These are phyloP conservation scores for Suhomyces xylopsoci DNA, from an alignment of 805 yeast species.

Conservation along the genomic window DNA sequence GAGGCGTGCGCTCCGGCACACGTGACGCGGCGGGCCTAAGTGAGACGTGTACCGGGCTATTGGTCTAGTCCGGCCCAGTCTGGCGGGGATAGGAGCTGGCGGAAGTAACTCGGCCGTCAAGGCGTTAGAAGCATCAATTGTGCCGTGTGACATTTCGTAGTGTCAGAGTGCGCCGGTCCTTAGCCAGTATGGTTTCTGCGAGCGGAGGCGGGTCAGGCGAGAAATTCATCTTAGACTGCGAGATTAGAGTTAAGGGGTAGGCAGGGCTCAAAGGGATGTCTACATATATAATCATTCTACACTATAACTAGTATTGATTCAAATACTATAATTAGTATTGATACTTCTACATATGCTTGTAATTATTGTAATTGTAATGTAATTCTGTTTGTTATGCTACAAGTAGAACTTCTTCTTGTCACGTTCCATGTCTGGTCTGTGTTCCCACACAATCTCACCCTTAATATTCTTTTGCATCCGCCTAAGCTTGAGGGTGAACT, in stretches of 20 bases:
- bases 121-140: no score
- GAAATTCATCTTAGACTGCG: background rate
- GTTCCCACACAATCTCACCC: slow-evolving; percentile 96
- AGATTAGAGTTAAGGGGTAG: background rate
- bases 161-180: no score
- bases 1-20: slow-evolving; percentile 1
- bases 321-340: no score
- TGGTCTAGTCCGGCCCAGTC: background rate
- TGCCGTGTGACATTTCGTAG: no score
- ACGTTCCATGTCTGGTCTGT: slow-evolving; percentile 92
- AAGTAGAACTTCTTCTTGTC: slow-evolving; percentile 91
- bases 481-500: slow-evolving; percentile 84
- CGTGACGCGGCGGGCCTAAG: background rate
- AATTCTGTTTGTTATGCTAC: no score
- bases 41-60: background rate
- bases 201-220: background rate
- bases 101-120: background rate
- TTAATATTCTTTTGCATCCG: slow-evolving; percentile 88
- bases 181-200: no score
- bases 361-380: no score
- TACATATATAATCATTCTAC: no score
- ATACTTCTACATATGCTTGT: no score
- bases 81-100: background rate
- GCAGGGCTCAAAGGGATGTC: background rate
- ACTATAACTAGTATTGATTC: no score